Evolutionary conservation across 306 rosid genomes (phyloP).

Genomic region (Urtica urens): DNA sequence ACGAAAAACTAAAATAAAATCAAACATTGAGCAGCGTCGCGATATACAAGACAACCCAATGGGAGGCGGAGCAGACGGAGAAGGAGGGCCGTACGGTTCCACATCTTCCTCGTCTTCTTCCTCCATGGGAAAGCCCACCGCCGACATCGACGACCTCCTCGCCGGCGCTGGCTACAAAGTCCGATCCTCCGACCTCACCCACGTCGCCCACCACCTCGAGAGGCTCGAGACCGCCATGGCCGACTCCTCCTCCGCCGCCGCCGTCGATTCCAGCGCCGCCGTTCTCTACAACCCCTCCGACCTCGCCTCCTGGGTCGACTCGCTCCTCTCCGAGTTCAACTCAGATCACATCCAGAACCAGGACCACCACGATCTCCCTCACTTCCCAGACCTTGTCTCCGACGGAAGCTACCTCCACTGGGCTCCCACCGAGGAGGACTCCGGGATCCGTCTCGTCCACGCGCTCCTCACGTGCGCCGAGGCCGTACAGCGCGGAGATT

Average conservation of each 20-base stretch:
- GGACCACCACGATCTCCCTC: conserved; percentile 8
- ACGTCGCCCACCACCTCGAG: conserved; percentile 61
- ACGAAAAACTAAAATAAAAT: no score
- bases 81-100: conserved; percentile 40
- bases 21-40: no score
- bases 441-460: conserved; percentile 72
- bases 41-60: no score
- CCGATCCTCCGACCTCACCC: conserved; percentile 56
- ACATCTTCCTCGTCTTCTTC: conserved; percentile 20
- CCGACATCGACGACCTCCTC: conserved; percentile 48
- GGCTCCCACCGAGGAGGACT: conserved; percentile 64
- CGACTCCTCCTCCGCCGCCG: conserved; percentile 33
- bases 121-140: conserved; percentile 11
- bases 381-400: not conserved
- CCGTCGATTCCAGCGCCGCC: conserved; percentile 43
- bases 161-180: conserved; percentile 71
- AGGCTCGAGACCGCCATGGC: conserved; percentile 50
- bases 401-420: conserved; percentile 17
- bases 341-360: not conserved
- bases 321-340: conserved; percentile 55
- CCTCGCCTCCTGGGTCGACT: conserved; percentile 65
- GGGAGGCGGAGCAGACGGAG: conserved; percentile 16
- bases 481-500: conserved; percentile 58
- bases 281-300: conserved; percentile 67
- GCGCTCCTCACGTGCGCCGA: conserved; percentile 76